Evolutionary conservation across 2,329 filamentous ascomycete genomes (phyloP).

Genomic region (Ustulina deusta): DNA sequence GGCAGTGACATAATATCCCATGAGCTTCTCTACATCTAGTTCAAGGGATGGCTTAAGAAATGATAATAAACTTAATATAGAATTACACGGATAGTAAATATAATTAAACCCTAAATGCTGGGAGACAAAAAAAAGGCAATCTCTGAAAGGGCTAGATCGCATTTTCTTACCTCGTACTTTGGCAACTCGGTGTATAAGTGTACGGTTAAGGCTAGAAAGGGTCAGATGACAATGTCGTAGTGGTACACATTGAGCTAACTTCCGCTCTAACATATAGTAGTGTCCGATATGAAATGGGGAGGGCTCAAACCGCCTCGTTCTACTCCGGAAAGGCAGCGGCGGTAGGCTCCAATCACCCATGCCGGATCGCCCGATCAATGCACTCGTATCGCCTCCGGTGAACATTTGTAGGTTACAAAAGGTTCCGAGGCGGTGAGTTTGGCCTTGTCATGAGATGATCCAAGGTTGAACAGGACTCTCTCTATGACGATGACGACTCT

Average conservation of each 20-base stretch:
- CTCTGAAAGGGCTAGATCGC: conserved; percentile 1
- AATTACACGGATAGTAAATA: not conserved
- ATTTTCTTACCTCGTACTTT: conserved; percentile 16
- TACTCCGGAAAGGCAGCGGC: conserved; percentile 18
- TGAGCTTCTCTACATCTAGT: not conserved
- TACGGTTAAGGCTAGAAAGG: not conserved
- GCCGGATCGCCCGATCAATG: conserved; percentile 20
- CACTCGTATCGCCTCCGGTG: conserved; percentile 14
- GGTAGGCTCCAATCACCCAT: conserved; percentile 26
- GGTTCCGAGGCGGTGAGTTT: conserved; percentile 27
- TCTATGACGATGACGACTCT: not conserved
- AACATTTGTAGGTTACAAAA: conserved; percentile 15
- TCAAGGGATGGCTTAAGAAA: not conserved
- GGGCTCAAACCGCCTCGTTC: conserved; percentile 26
- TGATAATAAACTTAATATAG: not conserved
- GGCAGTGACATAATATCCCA: not conserved
- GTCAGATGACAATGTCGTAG: conserved; percentile 31
- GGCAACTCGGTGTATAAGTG: not conserved
- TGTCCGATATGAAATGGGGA: conserved; percentile 29
- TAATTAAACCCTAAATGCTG: not conserved
- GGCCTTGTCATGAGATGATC: not conserved
- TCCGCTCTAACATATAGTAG: conserved; percentile 17
- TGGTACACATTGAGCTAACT: conserved; percentile 31
- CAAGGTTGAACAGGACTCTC: conserved; percentile 18
- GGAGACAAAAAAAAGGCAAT: not conserved